A percentile compares a stretch with the other conserved stretches of the same genome.
Conservation (phyloP, 1,284 basidiomycete genomes). For the Bondarzewia mesenterica region DNA sequence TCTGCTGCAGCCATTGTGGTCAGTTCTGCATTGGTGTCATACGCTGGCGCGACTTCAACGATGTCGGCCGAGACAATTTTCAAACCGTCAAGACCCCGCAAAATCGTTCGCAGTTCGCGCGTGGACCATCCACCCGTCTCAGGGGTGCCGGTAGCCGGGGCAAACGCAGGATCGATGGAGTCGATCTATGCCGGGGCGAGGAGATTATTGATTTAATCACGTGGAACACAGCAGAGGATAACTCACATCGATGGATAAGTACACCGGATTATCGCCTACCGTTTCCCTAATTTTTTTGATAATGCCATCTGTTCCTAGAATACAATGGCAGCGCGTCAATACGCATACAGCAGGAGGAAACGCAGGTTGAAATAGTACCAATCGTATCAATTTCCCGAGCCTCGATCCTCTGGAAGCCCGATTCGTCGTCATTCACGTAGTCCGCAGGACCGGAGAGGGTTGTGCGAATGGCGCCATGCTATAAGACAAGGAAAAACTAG, state of each 20-base stretch:
- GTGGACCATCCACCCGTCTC: conserved; percentile 75
- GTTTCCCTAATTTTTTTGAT: conserved; percentile 64
- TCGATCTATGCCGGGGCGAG: conserved; percentile 41
- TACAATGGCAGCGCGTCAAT: neutral
- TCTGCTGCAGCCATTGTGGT: conserved; percentile 78
- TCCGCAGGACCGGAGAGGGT: conserved; percentile 66
- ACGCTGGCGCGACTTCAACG: conserved; percentile 77
- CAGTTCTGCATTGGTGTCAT: conserved; percentile 72
- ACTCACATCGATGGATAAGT: conserved; percentile 64
- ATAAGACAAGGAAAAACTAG: conserved; percentile 46
- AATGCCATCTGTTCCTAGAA: conserved; percentile 52
- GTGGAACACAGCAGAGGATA: neutral
- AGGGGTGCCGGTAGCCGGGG: conserved; percentile 68
- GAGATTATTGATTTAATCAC: neutral
- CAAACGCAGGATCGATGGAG: conserved; percentile 70
- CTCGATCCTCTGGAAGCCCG: conserved; percentile 65
- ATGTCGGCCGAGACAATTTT: conserved; percentile 73
- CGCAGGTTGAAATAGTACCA: conserved; percentile 29
- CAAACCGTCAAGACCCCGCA: conserved; percentile 66
- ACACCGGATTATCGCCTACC: conserved; percentile 61
- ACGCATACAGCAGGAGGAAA: neutral
- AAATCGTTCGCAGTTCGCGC: conserved; percentile 65
- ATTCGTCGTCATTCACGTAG: conserved; percentile 58
- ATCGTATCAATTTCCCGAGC: conserved; percentile 72
- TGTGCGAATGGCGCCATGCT: conserved; percentile 77